Evolutionary conservation across 225 moss, liverwort and hornwort species (phyloP), one percentile per base, ranked within the genome.

Genomic region (Marchantia polymorpha): DNA sequence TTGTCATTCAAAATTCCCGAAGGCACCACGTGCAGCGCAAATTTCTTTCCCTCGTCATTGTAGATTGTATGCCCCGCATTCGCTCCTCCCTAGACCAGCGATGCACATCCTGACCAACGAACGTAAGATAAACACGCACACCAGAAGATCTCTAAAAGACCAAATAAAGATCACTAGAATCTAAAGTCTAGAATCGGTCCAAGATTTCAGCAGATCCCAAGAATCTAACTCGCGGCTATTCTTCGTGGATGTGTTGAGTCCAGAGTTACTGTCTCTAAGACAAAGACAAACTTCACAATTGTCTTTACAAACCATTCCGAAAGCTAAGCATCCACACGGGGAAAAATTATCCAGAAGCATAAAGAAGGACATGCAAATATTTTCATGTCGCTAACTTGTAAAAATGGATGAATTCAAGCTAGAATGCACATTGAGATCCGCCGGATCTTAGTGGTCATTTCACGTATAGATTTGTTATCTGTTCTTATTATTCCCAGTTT

Each of bases 41-140:
- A 99, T 81, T 95, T 95, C 88, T 90, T 79, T 22, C 99, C 99
- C 50, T 93, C 90, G 67, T 90, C 87, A 72, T 99, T 92, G 85
- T 95, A 99, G 72, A 99, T 95, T 6, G 99, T 99, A 85, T 99
- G 99, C 55, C 99, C 99, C 61, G 99, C 99, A 83, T 99, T 99
- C 39, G 99, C 93, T 79, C 95, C 99, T 81, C 99, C 99, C 99
- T 99, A 87, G 52, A 85, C 78, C 50, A 46, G 75, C 69, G 52
- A 90, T 25, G 49, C 53, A 81, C 80, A 83, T 81, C 65, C 82
- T 69, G 67, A 68, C 86, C 72, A 67, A 19, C 13, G 22, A 82
- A 73, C 64, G 76, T 86, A 73, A 86, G 83, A 81, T 69, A 79
- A 78, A 78, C 39, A 17, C 9, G 50, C 30, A 60, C 15, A 70